Evolutionary conservation across 164 flowering plant genomes (phyloP).

Genomic region (Umbellularia californica): DNA sequence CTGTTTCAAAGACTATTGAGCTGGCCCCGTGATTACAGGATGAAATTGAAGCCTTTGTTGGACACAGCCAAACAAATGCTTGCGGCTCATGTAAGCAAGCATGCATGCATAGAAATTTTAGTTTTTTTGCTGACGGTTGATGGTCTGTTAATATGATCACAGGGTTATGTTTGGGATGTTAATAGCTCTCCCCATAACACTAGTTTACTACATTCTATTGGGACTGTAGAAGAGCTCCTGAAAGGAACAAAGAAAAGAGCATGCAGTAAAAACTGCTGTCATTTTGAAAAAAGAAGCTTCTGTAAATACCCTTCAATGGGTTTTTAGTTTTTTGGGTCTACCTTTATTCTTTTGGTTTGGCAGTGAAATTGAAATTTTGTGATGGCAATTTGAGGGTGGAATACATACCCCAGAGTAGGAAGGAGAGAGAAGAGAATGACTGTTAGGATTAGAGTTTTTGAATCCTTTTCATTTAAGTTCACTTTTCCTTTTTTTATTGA

Average conservation of each 20-base stretch:
- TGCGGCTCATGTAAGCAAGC: too few relatives aligned
- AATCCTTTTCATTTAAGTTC: too few relatives aligned
- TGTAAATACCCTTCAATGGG: background rate
- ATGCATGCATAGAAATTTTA: too few relatives aligned
- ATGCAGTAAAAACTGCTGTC: background rate
- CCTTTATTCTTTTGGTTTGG: background rate
- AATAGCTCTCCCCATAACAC: constrained; percentile 87
- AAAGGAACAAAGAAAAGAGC: background rate
- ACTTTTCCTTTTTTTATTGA: too few relatives aligned
- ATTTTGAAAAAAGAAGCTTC: background rate
- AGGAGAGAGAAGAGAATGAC: too few relatives aligned
- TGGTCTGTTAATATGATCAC: constrained; percentile 17
- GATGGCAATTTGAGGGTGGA: background rate
- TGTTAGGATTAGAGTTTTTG: too few relatives aligned
- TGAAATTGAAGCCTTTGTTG: too few relatives aligned
- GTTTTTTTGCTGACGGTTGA: too few relatives aligned
- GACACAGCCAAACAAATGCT: too few relatives aligned
- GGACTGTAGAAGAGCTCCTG: constrained; percentile 46
- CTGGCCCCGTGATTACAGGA: too few relatives aligned
- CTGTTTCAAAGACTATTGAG: too few relatives aligned
- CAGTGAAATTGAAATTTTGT: background rate
- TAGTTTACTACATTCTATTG: constrained; percentile 83
- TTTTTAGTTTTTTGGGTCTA: background rate
- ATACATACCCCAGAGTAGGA: too few relatives aligned
- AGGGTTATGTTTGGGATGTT: constrained; percentile 98